These are phyloP conservation scores for Schwanniomyces etchellsii DNA, from an alignment of 1,139 yeast species.

Conservation along the genomic window DNA sequence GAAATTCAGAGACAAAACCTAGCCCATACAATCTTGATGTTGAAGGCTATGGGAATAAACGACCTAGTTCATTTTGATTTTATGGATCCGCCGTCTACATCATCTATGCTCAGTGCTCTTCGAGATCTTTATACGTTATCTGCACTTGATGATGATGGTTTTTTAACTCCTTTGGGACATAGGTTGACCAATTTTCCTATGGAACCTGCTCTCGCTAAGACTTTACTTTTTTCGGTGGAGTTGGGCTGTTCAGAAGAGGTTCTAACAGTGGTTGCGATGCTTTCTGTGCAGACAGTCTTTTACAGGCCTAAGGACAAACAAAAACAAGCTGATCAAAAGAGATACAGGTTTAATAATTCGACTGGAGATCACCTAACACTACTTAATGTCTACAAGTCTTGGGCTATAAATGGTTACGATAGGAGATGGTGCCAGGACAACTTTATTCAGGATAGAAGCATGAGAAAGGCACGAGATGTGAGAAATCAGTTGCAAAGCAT, in stretches of 20 bases:
- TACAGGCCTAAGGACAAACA: conserved; percentile 80
- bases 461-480: conserved; percentile 76
- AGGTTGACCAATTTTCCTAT: conserved; percentile 92
- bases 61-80: conserved; percentile 78
- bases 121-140: conserved; percentile 78
- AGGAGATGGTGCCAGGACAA: conserved; percentile 78
- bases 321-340: conserved; percentile 67
- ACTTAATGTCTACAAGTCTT: conserved; percentile 72
- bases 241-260: conserved; percentile 79
- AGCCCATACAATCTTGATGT: conserved; percentile 77
- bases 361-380: conserved; percentile 86
- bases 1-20: conserved; percentile 91
- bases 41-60: conserved; percentile 92
- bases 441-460: conserved; percentile 73
- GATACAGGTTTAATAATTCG: conserved; percentile 68
- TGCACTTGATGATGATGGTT: conserved; percentile 78
- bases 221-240: conserved; percentile 69
- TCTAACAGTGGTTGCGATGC: conserved; percentile 83
- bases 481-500: conserved; percentile 63
- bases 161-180: conserved; percentile 67
- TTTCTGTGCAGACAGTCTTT: conserved; percentile 81
- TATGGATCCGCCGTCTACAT: conserved; percentile 90
- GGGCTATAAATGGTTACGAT: conserved; percentile 61
- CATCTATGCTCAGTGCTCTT: conserved; percentile 69
- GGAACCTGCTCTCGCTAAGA: conserved; percentile 88